Percentiles rank a stretch among this genome's conserved stretches.
These are phyloP conservation scores for Saccharomyces uvarum DNA, from an alignment of 1,139 yeast species.

Conservation along the genomic window DNA sequence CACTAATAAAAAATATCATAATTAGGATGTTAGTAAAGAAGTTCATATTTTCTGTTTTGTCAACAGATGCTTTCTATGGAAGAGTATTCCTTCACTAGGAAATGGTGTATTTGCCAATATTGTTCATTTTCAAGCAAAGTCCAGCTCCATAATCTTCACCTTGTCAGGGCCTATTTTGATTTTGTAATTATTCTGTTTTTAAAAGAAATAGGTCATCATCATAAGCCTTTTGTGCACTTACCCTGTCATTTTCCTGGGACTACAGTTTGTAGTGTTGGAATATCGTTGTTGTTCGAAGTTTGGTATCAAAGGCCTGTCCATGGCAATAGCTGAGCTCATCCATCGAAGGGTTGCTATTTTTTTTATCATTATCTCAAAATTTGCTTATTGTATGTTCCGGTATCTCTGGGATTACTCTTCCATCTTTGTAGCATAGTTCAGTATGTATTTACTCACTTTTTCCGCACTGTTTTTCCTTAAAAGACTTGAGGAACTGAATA, in stretches of 20 bases:
- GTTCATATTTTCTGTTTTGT: neutral
- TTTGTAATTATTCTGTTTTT: neutral
- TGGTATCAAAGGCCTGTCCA: neutral
- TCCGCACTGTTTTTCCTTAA: conserved; percentile 11
- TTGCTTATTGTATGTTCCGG: neutral
- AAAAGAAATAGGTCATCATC: neutral
- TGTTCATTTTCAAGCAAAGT: neutral
- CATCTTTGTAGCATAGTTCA: neutral
- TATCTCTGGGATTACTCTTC: neutral
- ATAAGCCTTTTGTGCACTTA: neutral
- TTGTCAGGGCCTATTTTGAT: neutral
- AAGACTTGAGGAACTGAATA: neutral
- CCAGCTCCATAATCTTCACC: neutral
- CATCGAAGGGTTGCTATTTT: neutral
- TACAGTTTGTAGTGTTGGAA: neutral
- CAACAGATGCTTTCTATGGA: neutral
- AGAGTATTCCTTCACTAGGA: neutral
- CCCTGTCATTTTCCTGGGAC: neutral
- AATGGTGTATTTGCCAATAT: neutral
- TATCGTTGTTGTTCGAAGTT: no score
- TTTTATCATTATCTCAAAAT: neutral
- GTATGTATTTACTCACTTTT: conserved; percentile 11
- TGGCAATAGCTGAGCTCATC: neutral
- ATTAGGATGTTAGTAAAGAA: conserved; percentile 5
- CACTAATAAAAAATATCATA: conserved; percentile 35